Base-by-base conservation (phyloP, 2,329 filamentous ascomycete genomes). In the Alternaria gansuensis region DNA sequence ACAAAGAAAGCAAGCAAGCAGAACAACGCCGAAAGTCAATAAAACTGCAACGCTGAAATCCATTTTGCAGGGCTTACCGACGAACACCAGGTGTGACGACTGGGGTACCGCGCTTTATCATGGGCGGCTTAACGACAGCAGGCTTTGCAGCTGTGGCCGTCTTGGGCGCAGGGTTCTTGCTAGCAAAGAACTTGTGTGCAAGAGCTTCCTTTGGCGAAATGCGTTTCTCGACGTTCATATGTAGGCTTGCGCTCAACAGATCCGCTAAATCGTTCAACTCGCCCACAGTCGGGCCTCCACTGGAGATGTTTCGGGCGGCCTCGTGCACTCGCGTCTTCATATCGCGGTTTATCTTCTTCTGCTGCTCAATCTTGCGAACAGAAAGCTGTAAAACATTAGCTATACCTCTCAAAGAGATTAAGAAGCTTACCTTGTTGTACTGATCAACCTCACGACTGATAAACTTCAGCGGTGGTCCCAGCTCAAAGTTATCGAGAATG, bases 221-320 rank as follows among this genome's bases (percentile, higher is more conserved):
- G 63, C 95, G 87, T 82, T 96, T 96, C 76, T 97, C 93, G 0
- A 94, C 92, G 73, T 98, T 97, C 64, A 98, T 84, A 58, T 89
- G 88, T 64, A 99, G 82, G 75, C 93, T 98, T 54, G 90, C 89
- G 73, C 97, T 93, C 57, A 99, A 80, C 48, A 99, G 81, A 77
- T 98, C 93, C 67, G 92, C 84, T 77, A 99, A 97, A 52, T 90
- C 83, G 59, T 90, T 88, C 62, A 97, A 81, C 70, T 97, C 92
- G 75, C 89, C 90, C 37, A 85, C 82, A 76, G 95, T 92, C 9
- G 75, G 72, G 8, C 62, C 65, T 31, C 82, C 82, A 62, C 93
- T 90, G 49, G 83, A 87, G 83, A 96, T 88, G 51, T 88, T 90
- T 55, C 86, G 87, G 5, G 89, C 89, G 23, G 88, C 91, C 13